Conservation (phyloP, 306 rosid genomes). For the Betula pendula region DNA sequence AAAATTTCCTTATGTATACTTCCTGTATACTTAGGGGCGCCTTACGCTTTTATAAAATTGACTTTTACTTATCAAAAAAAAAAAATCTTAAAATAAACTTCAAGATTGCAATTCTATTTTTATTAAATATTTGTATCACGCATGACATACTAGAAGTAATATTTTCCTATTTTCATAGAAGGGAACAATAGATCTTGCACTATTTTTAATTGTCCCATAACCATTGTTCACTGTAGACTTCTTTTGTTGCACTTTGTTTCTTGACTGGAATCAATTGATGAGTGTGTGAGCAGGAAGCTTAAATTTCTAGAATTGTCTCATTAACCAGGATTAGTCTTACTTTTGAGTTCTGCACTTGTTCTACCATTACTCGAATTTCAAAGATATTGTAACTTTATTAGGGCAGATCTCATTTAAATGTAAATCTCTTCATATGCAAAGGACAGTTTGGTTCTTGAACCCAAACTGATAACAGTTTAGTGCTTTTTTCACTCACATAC, state of each 20-base stretch:
- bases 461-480: background rate
- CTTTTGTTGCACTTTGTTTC: no score
- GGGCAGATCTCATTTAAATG: background rate
- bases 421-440: background rate
- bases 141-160: background rate
- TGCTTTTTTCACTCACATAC: no score
- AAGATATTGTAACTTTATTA: background rate
- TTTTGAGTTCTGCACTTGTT: background rate
- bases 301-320: background rate
- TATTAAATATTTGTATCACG: background rate
- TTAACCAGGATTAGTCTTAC: background rate
- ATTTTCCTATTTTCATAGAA: background rate
- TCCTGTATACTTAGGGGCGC: no score
- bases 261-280: no score
- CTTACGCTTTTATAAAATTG: no score
- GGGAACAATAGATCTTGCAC: background rate
- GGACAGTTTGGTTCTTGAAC: background rate
- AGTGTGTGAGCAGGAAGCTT: no score
- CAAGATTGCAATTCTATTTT: background rate
- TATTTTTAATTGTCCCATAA: background rate
- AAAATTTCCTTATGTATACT: no score
- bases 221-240: no score
- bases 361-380: background rate
- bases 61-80: no score
- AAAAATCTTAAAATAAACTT: background rate